Conservation (phyloP, 306 rosid genomes). For the Quercus suber region DNA sequence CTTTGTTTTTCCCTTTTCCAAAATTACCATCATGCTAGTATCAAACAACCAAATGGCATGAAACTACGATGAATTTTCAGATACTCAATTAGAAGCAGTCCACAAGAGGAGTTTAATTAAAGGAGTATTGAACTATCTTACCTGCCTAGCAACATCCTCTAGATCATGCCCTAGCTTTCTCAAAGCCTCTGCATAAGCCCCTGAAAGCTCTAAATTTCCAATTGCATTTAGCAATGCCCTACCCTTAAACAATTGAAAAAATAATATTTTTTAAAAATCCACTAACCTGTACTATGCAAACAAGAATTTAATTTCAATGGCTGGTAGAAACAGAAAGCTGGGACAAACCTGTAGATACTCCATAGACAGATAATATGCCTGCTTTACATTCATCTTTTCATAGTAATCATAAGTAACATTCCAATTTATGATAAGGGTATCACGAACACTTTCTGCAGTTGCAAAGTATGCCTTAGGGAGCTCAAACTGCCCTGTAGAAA, state of each 20-base stretch:
- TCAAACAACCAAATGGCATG: not conserved
- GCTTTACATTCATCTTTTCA: constrained; percentile 75
- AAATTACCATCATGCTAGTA: not conserved
- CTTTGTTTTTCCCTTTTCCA: not conserved
- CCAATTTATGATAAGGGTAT: constrained; percentile 80
- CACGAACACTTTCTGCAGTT: constrained; percentile 93
- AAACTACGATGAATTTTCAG: not conserved
- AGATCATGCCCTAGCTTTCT: constrained; percentile 69
- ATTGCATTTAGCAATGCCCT: constrained; percentile 91
- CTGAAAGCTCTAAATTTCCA: constrained; percentile 87
- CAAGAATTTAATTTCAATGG: not conserved
- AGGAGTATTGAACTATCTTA: constrained; percentile 12
- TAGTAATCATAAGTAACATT: constrained; percentile 71
- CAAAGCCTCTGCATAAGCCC: constrained; percentile 90
- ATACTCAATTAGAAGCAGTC: not conserved
- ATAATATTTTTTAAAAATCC: constrained; percentile 8
- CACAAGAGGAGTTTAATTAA: not conserved
- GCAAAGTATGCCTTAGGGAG: constrained; percentile 79
- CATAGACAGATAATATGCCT: constrained; percentile 97
- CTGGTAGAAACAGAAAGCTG: constrained; percentile 13
- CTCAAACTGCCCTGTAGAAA: constrained; percentile 72
- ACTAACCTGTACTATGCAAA: too few relatives aligned
- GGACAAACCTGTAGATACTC: constrained; percentile 87
- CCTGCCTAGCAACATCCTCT: constrained; percentile 78
- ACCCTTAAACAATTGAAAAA: constrained; percentile 58